phyloP scores from a whole-genome alignment of 164 flowering plant genomes.

The Vitis vinifera region DNA sequence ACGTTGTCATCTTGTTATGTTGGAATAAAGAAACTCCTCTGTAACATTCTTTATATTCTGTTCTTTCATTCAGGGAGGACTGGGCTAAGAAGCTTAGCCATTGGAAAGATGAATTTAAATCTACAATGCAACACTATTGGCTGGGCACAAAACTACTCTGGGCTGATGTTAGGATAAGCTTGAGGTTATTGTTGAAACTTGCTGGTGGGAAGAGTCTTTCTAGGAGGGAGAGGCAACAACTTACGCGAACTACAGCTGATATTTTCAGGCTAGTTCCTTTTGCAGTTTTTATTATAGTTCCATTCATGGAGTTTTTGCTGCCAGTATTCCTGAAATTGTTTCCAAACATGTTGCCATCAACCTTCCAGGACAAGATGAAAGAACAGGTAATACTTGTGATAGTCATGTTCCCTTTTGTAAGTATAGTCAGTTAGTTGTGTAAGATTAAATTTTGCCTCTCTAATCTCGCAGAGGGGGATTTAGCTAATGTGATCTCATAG shows the following conservation, averaged over 20 bases:
- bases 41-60: neutral
- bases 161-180: conserved; percentile 82
- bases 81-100: conserved; percentile 26
- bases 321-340: conserved; percentile 90
- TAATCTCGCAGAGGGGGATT: no score
- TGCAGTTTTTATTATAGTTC: conserved; percentile 89
- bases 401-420: no score
- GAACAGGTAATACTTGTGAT: conserved; percentile 51
- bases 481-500: no score
- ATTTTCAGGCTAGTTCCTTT: conserved; percentile 92
- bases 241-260: conserved; percentile 90
- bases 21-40: neutral
- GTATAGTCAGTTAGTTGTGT: no score
- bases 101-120: conserved; percentile 64
- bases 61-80: conserved; percentile 25
- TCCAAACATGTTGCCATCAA: conserved; percentile 97
- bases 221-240: conserved; percentile 90
- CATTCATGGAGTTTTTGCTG: conserved; percentile 92
- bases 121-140: conserved; percentile 89
- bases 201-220: conserved; percentile 87
- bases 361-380: conserved; percentile 97
- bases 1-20: neutral
- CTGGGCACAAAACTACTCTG: conserved; percentile 78
- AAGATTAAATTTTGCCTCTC: no score
- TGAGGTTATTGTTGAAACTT: conserved; percentile 71